Evolutionary conservation across 1,139 yeast species (phyloP).

Genomic region (Lodderomyces parapsilosis): DNA sequence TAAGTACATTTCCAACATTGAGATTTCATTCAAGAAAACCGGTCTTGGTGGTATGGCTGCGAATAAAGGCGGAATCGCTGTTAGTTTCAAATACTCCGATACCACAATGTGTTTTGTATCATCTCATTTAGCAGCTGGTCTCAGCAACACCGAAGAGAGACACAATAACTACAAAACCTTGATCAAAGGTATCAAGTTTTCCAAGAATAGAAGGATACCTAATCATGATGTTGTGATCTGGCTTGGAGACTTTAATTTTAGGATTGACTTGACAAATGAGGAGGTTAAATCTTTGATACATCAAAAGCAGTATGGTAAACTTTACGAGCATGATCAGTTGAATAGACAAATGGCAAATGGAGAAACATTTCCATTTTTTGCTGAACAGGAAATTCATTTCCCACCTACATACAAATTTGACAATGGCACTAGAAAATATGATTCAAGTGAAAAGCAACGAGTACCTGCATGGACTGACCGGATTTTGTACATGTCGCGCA

Average conservation of each 20-base stretch:
- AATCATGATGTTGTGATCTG: constrained; percentile 90
- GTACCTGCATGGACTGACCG: constrained; percentile 98
- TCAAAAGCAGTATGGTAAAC: constrained; percentile 47
- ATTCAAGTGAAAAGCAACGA: constrained; percentile 86
- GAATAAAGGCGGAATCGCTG: constrained; percentile 91
- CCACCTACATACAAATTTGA: constrained; percentile 93
- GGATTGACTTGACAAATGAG: constrained; percentile 69
- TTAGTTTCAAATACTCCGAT: constrained; percentile 73
- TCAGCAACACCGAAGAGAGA: constrained; percentile 71
- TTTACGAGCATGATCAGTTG: constrained; percentile 77
- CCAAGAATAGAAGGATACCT: constrained; percentile 47
- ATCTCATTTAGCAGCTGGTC: constrained; percentile 92
- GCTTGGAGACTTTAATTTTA: constrained; percentile 90
- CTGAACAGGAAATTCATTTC: constrained; percentile 74
- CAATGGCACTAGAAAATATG: constrained; percentile 73
- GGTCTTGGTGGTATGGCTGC: constrained; percentile 96
- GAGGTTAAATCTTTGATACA: constrained; percentile 59
- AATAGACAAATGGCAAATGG: constrained; percentile 68
- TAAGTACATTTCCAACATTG: constrained; percentile 58
- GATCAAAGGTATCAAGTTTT: constrained; percentile 53
- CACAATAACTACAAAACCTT: constrained; percentile 78
- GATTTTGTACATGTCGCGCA: constrained; percentile 47
- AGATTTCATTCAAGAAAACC: constrained; percentile 82
- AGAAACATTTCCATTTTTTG: constrained; percentile 63
- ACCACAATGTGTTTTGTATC: constrained; percentile 78